phyloP scores from a whole-genome alignment of 208 protist species.

The Angomonas ambiguus region DNA sequence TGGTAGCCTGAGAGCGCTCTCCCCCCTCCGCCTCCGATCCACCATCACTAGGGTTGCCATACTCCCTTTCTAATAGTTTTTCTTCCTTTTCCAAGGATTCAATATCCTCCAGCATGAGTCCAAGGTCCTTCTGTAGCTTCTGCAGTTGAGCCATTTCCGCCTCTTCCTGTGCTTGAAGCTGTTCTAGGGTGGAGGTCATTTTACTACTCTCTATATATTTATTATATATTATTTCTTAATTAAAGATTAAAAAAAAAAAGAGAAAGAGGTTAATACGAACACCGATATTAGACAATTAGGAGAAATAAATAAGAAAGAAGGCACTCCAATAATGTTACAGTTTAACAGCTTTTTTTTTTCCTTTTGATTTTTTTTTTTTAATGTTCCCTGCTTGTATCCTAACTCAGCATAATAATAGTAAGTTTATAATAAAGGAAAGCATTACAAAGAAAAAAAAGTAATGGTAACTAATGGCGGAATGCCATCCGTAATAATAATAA shows the following conservation, averaged over 20 bases:
- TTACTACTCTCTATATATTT: slow-evolving; percentile 10
- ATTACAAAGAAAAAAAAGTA: background rate
- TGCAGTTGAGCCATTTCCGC: slow-evolving; percentile 23
- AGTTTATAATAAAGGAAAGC: too few species aligned
- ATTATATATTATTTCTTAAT: background rate
- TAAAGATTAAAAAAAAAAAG: slow-evolving; percentile 10
- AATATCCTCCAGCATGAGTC: slow-evolving; percentile 24
- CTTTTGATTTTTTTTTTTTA: too few species aligned
- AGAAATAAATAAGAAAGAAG: background rate
- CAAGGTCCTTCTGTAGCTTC: slow-evolving; percentile 37
- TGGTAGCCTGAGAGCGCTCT: background rate
- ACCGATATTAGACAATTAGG: background rate
- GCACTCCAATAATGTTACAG: background rate
- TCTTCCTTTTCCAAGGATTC: slow-evolving; percentile 30
- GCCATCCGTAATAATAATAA: background rate
- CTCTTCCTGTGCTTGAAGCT: slow-evolving; percentile 27
- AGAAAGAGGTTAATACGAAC: slow-evolving; percentile 10
- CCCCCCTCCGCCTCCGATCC: background rate
- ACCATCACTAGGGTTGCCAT: slow-evolving; percentile 23
- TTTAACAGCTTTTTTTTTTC: slow-evolving; percentile 4
- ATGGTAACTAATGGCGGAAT: background rate
- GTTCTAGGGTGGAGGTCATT: slow-evolving; percentile 32
- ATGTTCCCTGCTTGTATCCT: too few species aligned
- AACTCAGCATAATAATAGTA: too few species aligned
- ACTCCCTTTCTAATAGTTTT: slow-evolving; percentile 19